phyloP scores from a whole-genome alignment of 192 early-diverging fungal species.

The Geranomyces michiganensis region DNA sequence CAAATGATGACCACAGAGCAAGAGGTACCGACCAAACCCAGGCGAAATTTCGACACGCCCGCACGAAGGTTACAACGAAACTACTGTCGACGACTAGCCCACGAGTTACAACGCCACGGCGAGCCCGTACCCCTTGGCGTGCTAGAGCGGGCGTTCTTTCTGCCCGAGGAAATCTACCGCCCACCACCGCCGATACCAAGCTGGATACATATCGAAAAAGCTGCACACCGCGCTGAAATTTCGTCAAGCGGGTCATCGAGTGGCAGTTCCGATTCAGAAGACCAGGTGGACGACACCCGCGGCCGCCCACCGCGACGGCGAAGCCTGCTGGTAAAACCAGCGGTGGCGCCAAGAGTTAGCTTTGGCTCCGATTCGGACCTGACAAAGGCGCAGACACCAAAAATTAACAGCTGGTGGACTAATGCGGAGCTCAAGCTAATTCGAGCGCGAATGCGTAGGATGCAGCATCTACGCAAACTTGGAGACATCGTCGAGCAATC shows the following conservation, averaged over 20 bases:
- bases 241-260: background rate
- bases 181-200: conserved; percentile 6
- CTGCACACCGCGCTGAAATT: background rate
- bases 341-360: background rate
- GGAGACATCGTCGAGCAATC: background rate
- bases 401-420: conserved; percentile 29
- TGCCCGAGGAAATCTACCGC: conserved; percentile 26
- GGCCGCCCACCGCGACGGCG: conserved; percentile 16
- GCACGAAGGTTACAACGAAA: conserved; percentile 12
- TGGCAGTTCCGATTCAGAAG: background rate
- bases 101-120: background rate
- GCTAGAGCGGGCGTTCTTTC: conserved; percentile 18
- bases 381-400: background rate
- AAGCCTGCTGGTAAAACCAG: conserved; percentile 20
- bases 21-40: background rate
- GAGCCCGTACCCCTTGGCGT: conserved; percentile 2
- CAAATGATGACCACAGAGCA: background rate
- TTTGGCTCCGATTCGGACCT: conserved; percentile 7
- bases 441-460: conserved; percentile 5
- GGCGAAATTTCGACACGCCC: conserved; percentile 12
- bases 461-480: background rate
- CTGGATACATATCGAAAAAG: background rate
- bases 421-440: conserved; percentile 15
- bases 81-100: background rate
- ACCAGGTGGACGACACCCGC: background rate